A percentile compares a stretch with the other conserved stretches of the same genome.
Conservation (phyloP, 371 early-diverging fungal genomes). For the Circinella minor region DNA sequence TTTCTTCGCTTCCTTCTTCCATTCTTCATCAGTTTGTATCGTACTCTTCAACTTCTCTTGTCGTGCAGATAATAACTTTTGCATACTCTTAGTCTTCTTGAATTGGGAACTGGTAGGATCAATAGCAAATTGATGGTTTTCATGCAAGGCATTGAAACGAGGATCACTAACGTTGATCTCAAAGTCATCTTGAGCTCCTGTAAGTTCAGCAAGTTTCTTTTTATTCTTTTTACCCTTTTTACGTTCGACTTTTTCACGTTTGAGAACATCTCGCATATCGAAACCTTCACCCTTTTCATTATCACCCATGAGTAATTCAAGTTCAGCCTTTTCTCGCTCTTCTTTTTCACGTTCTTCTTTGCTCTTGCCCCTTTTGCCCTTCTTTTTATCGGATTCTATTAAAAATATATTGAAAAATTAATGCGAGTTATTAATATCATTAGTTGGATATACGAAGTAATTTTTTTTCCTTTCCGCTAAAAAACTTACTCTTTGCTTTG, state of each 20-base stretch:
- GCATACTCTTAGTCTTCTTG: conserved; percentile 94
- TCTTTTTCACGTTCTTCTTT: conserved; percentile 66
- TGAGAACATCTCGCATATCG: conserved; percentile 86
- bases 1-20: conserved; percentile 35
- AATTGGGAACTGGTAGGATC: conserved; percentile 95
- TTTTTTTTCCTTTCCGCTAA: neutral
- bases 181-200: conserved; percentile 75
- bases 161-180: conserved; percentile 84
- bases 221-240: conserved; percentile 61
- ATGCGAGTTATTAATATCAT: neutral
- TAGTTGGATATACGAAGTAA: too few species aligned
- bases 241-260: conserved; percentile 90
- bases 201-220: conserved; percentile 43
- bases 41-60: conserved; percentile 56
- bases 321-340: conserved; percentile 74
- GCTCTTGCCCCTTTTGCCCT: conserved; percentile 51
- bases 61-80: conserved; percentile 74
- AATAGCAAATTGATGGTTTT: conserved; percentile 90
- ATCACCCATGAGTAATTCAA: conserved; percentile 83
- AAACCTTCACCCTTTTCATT: conserved; percentile 69
- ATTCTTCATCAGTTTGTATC: conserved; percentile 31
- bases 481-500: conserved; percentile 30
- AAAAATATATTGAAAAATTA: neutral
- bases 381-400: conserved; percentile 26
- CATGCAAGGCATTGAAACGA: conserved; percentile 84